phyloP scores from a whole-genome alignment of 164 flowering plant genomes.

The Tetrastigma voinierianum region DNA sequence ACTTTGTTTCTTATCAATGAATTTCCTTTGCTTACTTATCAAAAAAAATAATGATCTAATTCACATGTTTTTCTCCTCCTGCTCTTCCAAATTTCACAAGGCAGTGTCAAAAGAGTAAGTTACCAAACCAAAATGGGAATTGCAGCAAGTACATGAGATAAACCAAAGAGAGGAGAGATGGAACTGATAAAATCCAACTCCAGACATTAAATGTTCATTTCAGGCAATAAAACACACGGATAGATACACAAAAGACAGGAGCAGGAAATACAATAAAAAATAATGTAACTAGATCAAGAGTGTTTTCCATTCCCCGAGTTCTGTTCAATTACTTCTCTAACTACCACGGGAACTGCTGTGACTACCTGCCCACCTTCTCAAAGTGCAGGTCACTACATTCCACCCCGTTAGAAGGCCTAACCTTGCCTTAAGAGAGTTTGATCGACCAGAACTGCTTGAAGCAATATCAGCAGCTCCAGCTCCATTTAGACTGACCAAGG shows the following conservation, averaged over 20 bases:
- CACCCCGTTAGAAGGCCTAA: constrained; percentile 52
- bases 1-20: too few species aligned
- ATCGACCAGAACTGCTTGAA: constrained; percentile 44
- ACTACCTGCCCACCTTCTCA: constrained; percentile 60
- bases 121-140: too few species aligned
- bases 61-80: too few species aligned
- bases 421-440: constrained; percentile 50
- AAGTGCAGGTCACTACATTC: constrained; percentile 56
- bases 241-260: constrained; percentile 14
- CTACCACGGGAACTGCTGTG: constrained; percentile 28
- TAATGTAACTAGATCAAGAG: constrained; percentile 12
- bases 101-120: too few species aligned
- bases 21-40: too few species aligned
- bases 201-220: constrained; percentile 14
- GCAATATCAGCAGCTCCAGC: constrained; percentile 22
- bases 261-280: constrained; percentile 15
- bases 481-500: constrained; percentile 17
- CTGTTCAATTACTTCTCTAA: constrained; percentile 11
- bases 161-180: background rate
- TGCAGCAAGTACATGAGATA: too few species aligned
- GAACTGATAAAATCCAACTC: constrained; percentile 4
- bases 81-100: too few species aligned
- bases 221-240: constrained; percentile 16
- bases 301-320: background rate
- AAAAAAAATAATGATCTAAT: too few species aligned